Evolutionary conservation across 1,284 basidiomycete species (phyloP).

Genomic region (Melampsora larici-populina): DNA sequence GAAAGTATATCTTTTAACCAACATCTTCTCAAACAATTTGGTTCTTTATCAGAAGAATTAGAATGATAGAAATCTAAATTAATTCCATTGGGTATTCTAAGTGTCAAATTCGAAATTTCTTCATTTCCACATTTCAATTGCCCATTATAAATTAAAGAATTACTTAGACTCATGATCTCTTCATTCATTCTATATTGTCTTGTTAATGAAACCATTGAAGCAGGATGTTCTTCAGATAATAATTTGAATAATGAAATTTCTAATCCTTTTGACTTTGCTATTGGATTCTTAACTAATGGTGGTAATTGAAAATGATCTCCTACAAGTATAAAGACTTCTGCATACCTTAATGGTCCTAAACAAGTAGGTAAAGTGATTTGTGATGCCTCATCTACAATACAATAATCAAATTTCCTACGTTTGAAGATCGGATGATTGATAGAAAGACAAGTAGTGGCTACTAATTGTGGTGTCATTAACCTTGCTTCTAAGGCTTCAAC

Average conservation of each 20-base stretch:
- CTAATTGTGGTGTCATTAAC: conserved; percentile 80
- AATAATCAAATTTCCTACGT: conserved; percentile 84
- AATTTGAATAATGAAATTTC: conserved; percentile 85
- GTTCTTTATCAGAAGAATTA: background rate
- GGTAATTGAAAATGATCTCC: conserved; percentile 97
- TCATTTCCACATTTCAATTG: conserved; percentile 74
- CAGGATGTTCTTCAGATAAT: conserved; percentile 77
- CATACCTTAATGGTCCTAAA: conserved; percentile 83
- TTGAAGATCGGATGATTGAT: conserved; percentile 86
- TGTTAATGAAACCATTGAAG: conserved; percentile 74
- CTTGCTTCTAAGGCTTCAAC: conserved; percentile 74
- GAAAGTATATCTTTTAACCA: conserved; percentile 68
- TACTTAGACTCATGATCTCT: conserved; percentile 92
- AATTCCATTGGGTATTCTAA: conserved; percentile 59
- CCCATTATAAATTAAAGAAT: conserved; percentile 78
- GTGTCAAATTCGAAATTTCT: conserved; percentile 63
- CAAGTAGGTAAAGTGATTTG: conserved; percentile 96
- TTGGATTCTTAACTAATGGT: conserved; percentile 69
- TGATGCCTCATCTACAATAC: conserved; percentile 96
- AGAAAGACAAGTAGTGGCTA: conserved; percentile 89
- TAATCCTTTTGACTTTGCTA: conserved; percentile 77
- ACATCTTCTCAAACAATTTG: conserved; percentile 55
- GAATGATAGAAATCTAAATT: background rate
- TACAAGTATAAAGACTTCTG: conserved; percentile 86
- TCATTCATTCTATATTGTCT: conserved; percentile 95